Evolutionary conservation across 768 basidiomycete species (phyloP), one percentile per base, ranked within the genome.

Genomic region (Psilocybe azurescens): DNA sequence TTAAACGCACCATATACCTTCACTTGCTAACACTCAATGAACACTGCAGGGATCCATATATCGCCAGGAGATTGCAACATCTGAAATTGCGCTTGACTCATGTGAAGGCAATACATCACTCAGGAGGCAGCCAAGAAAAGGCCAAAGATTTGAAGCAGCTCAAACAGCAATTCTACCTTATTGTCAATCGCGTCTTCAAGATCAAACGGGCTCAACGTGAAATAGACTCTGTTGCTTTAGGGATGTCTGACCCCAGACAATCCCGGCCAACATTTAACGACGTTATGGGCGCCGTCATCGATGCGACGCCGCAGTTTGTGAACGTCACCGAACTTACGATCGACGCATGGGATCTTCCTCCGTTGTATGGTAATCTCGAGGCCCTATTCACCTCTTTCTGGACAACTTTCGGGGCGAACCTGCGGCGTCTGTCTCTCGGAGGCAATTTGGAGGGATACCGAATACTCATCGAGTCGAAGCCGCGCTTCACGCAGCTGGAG

Each of bases 301-400:
- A 59, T 7, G 64, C 73, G 18, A 67, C 80, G 20, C 77, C 78
- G 20, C 60, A 63, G 13, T 68, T 83, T 61, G 62, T 63, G 6
- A 75, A 74, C 51, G 63, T 80, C 58, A 67, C 66, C 18, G 65
- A 72, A 1, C 76, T 82, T 38, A 71, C 73, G n/a, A 70, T 82
- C n/a, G 76, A 78, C 51, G 57, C 61, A 16, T 62, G 78, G 79
- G 75, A 79, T 53, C 58, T 75, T 14, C 72, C 73, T 16, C 66
- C 70, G 3, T 64, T 63, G 3, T 69, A 75, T n/a, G 41, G 41
- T 57, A 67, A 78, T 53, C 59, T 79, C 13, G 61, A 70, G 14
- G 54, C 67, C 1, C 74, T 81, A 41, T 76, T 79, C 61, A 59
- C 70, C 2, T 63, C 73, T 14, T 79, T 79, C 3, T 83, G 81